Evolutionary conservation across 371 early-diverging fungal species (phyloP), one percentile per base, ranked within the genome.

Genomic region (Rhizopus sp.): DNA sequence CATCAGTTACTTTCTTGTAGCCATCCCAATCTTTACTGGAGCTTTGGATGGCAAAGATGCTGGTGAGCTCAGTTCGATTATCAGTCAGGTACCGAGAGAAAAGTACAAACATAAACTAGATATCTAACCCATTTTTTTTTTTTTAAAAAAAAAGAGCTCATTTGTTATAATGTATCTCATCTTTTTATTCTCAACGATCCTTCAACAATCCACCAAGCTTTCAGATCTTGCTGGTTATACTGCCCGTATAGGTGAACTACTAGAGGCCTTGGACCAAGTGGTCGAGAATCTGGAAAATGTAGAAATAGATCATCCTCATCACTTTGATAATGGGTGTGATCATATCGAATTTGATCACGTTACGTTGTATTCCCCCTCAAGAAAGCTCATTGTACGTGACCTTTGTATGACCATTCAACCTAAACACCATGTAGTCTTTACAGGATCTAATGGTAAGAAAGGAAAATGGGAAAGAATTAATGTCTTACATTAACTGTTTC

Each of bases 171-270:
- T 92, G 79, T 90, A 93, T 42, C 68, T 92, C 48, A 83, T 89
- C 2, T 89, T 67, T 65, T 78, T 78, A 34, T 90, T 92, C 60
- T 86, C 92, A 0, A 82, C 82, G 3, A 86, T 94, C 16, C 92
- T 91, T 49, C 79, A 87, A 50, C 85, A 86, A 63, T 77, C 86
- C 1, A 71, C 69, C 31, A 78, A 78, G 55, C 62, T 92, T 44
- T 84, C 93, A 0, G 89, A 91, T 45, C 60, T 94, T 30, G 90
- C 92, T 29, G 95, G 96, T 5, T 92, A 89, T 65, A 81, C 88
- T 3, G 82, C 90, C n/a, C 95, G 96, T 76, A 76, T 96, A 5
- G 86, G 81, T n/a, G 90, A 90, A 60, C 69, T 96, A 9, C 71
- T 91, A 60, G 94, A 94, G 59, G 82, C 78, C 0, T 60, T 90